phyloP scores from a whole-genome alignment of 176 grass and related monocot genomes.

The Oryza coarctata region DNA sequence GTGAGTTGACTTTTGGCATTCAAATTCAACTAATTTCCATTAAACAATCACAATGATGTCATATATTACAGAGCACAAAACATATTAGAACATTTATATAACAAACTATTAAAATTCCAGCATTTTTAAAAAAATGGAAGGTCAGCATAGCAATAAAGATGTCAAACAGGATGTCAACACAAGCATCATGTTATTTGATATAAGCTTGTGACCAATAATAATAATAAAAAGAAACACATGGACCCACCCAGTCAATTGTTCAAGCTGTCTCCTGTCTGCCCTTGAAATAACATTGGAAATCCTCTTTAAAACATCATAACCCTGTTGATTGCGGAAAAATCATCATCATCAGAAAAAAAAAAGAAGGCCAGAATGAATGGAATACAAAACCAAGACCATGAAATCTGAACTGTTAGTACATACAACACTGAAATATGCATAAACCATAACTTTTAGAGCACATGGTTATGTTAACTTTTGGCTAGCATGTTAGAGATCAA shows the following conservation, averaged over 20 bases:
- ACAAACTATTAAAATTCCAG: not conserved
- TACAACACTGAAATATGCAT: not conserved
- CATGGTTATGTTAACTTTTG: not conserved
- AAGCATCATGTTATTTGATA: not conserved
- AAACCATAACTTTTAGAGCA: not conserved
- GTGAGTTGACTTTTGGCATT: not conserved
- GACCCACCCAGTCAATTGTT: constrained; percentile 84
- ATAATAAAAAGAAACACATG: constrained; percentile 22
- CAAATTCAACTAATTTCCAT: constrained; percentile 7
- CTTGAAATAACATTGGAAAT: constrained; percentile 78
- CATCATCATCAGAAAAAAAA: constrained; percentile 36
- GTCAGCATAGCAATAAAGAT: constrained; percentile 7
- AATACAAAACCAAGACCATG: constrained; percentile 10
- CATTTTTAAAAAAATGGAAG: not conserved
- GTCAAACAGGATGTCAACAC: not conserved
- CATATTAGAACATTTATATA: not conserved
- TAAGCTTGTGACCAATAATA: not conserved
- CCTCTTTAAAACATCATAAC: constrained; percentile 86
- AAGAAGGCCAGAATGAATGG: constrained; percentile 9
- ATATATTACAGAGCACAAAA: not conserved
- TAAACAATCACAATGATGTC: not conserved
- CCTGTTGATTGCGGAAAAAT: constrained; percentile 46
- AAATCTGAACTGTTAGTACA: constrained; percentile 17
- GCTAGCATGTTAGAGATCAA: not conserved
- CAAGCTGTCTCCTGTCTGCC: constrained; percentile 62